A percentile compares a stretch with the other conserved stretches of the same genome.
Conservation (phyloP, 192 early-diverging fungal genomes). For the Coemansia sp. region DNA sequence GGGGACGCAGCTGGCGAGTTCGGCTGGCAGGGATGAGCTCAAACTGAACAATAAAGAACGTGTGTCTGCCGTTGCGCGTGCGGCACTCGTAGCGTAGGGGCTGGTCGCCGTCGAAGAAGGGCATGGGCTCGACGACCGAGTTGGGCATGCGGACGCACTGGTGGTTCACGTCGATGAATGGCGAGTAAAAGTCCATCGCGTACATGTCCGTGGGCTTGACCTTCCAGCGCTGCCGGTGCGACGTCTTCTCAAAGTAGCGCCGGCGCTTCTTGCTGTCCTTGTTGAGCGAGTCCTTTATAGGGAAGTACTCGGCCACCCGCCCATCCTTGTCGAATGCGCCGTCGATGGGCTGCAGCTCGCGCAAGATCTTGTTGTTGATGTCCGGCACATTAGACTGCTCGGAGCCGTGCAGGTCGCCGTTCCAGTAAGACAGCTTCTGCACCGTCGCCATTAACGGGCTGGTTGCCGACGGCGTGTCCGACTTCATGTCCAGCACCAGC, state of each 20-base stretch:
- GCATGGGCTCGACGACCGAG: slow-evolving; percentile 52
- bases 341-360: slow-evolving; percentile 48
- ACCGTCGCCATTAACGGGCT: slow-evolving; percentile 51
- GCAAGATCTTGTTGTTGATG: slow-evolving; percentile 52
- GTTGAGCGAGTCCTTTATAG: slow-evolving; percentile 44
- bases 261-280: slow-evolving; percentile 53
- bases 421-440: slow-evolving; percentile 54
- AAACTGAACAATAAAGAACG: slow-evolving; percentile 53
- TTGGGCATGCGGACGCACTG: slow-evolving; percentile 56
- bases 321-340: slow-evolving; percentile 44
- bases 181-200: slow-evolving; percentile 53
- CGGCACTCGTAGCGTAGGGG: slow-evolving; percentile 53
- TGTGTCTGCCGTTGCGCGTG: slow-evolving; percentile 36
- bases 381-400: slow-evolving; percentile 30
- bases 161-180: slow-evolving; percentile 54
- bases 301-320: slow-evolving; percentile 51
- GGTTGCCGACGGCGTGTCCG: slow-evolving; percentile 48
- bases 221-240: slow-evolving; percentile 45
- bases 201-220: slow-evolving; percentile 43
- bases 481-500: slow-evolving; percentile 50
- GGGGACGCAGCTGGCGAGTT: slow-evolving; percentile 31
- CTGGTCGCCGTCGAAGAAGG: slow-evolving; percentile 48
- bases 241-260: slow-evolving; percentile 47
- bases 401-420: slow-evolving; percentile 38
- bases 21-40: slow-evolving; percentile 50